These are phyloP conservation scores for Botrytis paeoniae DNA, from an alignment of 2,329 filamentous ascomycete species.

Conservation along the genomic window DNA sequence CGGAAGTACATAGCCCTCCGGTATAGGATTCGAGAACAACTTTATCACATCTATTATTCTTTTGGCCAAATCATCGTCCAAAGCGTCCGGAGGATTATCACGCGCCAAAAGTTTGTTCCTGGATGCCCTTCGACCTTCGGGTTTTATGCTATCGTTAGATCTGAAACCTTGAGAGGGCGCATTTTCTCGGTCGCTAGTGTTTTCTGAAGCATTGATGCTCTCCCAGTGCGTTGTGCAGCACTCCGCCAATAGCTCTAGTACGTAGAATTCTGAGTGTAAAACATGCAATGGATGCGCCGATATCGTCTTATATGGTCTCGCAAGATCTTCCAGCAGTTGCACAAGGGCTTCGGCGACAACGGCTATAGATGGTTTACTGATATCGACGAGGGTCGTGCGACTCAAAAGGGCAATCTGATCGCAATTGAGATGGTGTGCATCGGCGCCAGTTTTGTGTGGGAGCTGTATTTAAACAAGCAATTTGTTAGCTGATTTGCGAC, in stretches of 20 bases:
- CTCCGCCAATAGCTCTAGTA: constrained; percentile 61
- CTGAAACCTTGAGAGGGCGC: constrained; percentile 25
- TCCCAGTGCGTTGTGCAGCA: constrained; percentile 63
- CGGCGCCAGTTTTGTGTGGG: constrained; percentile 60
- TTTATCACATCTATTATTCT: constrained; percentile 56
- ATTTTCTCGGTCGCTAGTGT: constrained; percentile 28
- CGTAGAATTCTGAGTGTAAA: constrained; percentile 61
- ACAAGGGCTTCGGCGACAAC: constrained; percentile 57
- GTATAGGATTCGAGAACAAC: constrained; percentile 55
- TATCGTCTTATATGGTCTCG: constrained; percentile 51
- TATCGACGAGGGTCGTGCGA: constrained; percentile 57
- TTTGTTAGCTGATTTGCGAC: constrained; percentile 23
- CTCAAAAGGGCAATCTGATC: constrained; percentile 62
- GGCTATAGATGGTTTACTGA: constrained; percentile 53
- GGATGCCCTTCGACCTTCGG: constrained; percentile 30
- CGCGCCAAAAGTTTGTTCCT: constrained; percentile 30
- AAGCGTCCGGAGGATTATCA: constrained; percentile 32
- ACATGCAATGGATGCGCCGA: constrained; percentile 56
- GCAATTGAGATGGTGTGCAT: constrained; percentile 53
- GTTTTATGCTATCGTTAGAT: constrained; percentile 24
- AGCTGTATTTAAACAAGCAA: constrained; percentile 44
- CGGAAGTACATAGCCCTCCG: constrained; percentile 55
- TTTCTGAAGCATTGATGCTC: constrained; percentile 38
- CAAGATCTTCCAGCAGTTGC: constrained; percentile 56
- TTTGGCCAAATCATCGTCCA: constrained; percentile 51